These are phyloP conservation scores for Xylaria sp. DNA, from an alignment of 2,329 filamentous ascomycete species.

Conservation along the genomic window DNA sequence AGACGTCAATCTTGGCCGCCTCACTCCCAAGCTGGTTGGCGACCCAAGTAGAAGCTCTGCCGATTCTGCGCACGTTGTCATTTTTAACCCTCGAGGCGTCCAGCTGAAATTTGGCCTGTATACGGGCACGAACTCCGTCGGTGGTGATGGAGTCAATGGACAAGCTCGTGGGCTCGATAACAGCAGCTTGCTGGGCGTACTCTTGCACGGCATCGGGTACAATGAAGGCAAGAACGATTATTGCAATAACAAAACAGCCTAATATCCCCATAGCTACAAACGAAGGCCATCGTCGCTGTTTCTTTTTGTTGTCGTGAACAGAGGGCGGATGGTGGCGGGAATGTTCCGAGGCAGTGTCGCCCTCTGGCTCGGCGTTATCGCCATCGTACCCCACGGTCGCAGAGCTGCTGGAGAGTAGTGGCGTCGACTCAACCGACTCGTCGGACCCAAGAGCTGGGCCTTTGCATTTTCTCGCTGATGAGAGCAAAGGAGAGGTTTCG, in stretches of 20 bases:
- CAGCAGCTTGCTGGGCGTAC: slow-evolving; percentile 82
- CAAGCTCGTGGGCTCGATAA: slow-evolving; percentile 82
- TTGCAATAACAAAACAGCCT: slow-evolving; percentile 65
- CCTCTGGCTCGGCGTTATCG: slow-evolving; percentile 40
- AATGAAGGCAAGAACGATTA: slow-evolving; percentile 81
- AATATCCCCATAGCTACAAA: slow-evolving; percentile 74
- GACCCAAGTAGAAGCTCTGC: slow-evolving; percentile 79
- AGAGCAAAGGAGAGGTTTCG: slow-evolving; percentile 23
- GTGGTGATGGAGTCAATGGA: slow-evolving; percentile 85
- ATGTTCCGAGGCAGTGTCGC: slow-evolving; percentile 41
- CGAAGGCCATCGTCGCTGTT: slow-evolving; percentile 73
- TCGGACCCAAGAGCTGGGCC: slow-evolving; percentile 30
- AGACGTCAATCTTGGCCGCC: slow-evolving; percentile 74
- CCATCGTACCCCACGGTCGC: slow-evolving; percentile 48
- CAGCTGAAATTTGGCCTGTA: slow-evolving; percentile 82
- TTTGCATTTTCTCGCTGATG: slow-evolving; percentile 38
- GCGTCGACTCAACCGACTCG: slow-evolving; percentile 53
- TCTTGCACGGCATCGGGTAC: slow-evolving; percentile 80
- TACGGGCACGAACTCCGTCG: slow-evolving; percentile 76
- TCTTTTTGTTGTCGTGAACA: slow-evolving; percentile 42
- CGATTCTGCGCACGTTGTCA: slow-evolving; percentile 73
- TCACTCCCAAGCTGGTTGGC: slow-evolving; percentile 77
- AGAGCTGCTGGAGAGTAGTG: slow-evolving; percentile 52
- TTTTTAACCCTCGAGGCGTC: slow-evolving; percentile 78
- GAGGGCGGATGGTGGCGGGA: slow-evolving; percentile 37